Percentiles rank a stretch among this genome's conserved stretches.
phyloP scores from a whole-genome alignment of 495 filamentous ascomycete species.

The Hyaloscypha variabilis region DNA sequence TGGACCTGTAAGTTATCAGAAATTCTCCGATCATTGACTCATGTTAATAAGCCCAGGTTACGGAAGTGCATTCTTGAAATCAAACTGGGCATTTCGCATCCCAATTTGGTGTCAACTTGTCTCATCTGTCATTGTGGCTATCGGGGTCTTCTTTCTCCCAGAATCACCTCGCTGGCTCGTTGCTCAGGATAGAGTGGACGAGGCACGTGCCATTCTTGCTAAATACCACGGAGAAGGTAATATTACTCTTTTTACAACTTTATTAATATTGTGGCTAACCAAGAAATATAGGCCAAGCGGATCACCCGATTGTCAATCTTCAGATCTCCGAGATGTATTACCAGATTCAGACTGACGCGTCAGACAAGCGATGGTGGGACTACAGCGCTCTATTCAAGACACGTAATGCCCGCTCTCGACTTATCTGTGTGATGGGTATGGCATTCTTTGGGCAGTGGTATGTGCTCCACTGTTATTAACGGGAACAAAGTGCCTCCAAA shows the following conservation, averaged over 20 bases:
- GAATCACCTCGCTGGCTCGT: conserved; percentile 43
- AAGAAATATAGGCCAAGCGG: neutral
- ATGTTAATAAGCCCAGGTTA: conserved; percentile 37
- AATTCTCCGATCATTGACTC: neutral
- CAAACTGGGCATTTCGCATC: conserved; percentile 36
- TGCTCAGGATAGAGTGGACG: conserved; percentile 28
- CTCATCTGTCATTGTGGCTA: conserved; percentile 34
- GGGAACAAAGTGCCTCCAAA: neutral
- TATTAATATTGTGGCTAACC: neutral
- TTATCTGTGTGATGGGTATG: conserved; percentile 15
- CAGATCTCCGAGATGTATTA: conserved; percentile 50
- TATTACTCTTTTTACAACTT: neutral
- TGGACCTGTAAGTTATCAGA: conserved; percentile 19
- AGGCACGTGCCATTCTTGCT: conserved; percentile 39
- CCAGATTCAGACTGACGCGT: conserved; percentile 45
- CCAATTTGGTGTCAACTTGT: conserved; percentile 45
- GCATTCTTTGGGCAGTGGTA: neutral
- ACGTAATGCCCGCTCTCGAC: neutral
- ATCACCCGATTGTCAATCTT: conserved; percentile 42
- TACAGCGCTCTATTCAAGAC: conserved; percentile 52
- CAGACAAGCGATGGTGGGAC: conserved; percentile 62
- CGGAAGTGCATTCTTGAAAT: conserved; percentile 32
- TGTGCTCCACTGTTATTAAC: neutral
- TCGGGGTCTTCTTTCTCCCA: conserved; percentile 23
- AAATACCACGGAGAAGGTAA: conserved; percentile 48